Evolutionary conservation across 2,329 filamentous ascomycete species (phyloP).

Genomic region (Cryphonectria naterciae): DNA sequence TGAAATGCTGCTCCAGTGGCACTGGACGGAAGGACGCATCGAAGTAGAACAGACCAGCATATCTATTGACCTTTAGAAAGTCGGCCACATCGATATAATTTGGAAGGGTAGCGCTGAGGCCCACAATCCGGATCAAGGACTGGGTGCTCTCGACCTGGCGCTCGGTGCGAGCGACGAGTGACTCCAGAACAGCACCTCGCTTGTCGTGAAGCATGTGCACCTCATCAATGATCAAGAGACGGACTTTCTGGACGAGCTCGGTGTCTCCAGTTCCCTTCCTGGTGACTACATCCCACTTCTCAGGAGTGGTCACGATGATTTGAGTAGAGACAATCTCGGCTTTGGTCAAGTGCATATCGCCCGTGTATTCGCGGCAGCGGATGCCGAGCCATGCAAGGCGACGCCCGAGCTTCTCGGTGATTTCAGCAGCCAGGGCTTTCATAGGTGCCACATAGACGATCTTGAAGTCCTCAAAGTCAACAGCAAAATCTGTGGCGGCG

Average conservation of each 20-base stretch:
- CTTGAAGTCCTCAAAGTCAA: constrained; percentile 90
- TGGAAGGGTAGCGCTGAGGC: constrained; percentile 90
- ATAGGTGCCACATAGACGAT: constrained; percentile 98
- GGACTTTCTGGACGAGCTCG: constrained; percentile 95
- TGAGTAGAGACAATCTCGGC: constrained; percentile 94
- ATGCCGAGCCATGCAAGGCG: constrained; percentile 92
- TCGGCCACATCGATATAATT: constrained; percentile 98
- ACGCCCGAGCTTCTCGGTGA: constrained; percentile 92
- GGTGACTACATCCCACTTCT: constrained; percentile 99
- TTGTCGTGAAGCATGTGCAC: constrained; percentile 99
- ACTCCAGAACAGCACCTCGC: constrained; percentile 92
- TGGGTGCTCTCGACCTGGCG: constrained; percentile 98
- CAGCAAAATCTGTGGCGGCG: constrained; percentile 75
- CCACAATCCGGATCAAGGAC: constrained; percentile 93
- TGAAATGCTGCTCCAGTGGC: constrained; percentile 94
- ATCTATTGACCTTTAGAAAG: constrained; percentile 93
- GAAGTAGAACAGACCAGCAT: constrained; percentile 94
- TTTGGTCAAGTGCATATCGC: constrained; percentile 98
- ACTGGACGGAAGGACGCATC: constrained; percentile 95
- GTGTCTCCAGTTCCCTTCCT: constrained; percentile 97
- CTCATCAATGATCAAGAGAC: constrained; percentile 95
- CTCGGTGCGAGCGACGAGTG: constrained; percentile 91
- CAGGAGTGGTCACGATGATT: constrained; percentile 96
- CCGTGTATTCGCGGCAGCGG: constrained; percentile 89
- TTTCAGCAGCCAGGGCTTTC: constrained; percentile 96